Percentiles rank a stretch among this genome's conserved stretches.
Conservation (phyloP, 257 asterid species). For the Prunella vulgaris region DNA sequence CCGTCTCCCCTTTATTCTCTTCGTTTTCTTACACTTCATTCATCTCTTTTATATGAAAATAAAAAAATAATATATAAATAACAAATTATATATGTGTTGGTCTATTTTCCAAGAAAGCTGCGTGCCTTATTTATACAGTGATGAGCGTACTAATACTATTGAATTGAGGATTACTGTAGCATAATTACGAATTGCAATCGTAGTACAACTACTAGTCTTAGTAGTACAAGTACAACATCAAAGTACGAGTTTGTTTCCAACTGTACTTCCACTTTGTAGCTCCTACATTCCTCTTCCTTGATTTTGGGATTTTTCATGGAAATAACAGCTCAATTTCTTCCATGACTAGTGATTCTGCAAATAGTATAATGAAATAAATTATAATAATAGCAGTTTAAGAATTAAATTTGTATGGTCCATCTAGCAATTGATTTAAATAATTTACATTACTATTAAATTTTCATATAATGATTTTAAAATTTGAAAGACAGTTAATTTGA, state of each 20-base stretch:
- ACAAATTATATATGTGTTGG: not conserved
- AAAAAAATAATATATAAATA: not conserved
- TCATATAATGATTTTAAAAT: no score
- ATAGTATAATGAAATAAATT: no score
- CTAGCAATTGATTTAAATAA: no score
- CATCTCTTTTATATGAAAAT: no score
- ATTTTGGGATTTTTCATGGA: not conserved
- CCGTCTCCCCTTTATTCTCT: slow-evolving; percentile 46
- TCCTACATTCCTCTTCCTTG: not conserved
- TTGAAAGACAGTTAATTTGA: no score
- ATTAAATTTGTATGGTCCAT: no score
- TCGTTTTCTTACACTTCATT: no score
- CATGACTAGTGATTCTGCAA: no score
- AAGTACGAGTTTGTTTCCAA: not conserved
- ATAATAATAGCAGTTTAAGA: no score
- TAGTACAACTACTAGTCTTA: not conserved
- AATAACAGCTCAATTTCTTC: no score
- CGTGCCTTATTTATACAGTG: not conserved
- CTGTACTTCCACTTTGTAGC: not conserved
- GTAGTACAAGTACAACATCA: not conserved
- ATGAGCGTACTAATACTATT: not conserved
- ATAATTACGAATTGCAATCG: not conserved
- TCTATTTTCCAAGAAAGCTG: not conserved
- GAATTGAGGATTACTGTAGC: not conserved
- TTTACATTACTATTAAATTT: no score